A percentile compares a stretch with the other conserved stretches of the same genome.
Evolutionary conservation across 768 basidiomycete genomes (phyloP).

Genomic region (Suillus placidus): DNA sequence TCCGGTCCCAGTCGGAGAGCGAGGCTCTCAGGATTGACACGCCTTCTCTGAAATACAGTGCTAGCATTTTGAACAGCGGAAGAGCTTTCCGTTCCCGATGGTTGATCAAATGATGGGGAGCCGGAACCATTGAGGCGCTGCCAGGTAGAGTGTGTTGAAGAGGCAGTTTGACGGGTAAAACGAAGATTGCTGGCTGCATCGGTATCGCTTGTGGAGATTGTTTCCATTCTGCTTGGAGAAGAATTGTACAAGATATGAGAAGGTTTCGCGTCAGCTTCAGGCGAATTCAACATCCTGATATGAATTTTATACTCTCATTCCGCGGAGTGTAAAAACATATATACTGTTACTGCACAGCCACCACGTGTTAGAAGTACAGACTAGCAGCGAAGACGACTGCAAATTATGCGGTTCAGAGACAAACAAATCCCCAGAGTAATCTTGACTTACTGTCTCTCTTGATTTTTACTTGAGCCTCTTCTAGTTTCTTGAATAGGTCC

Average conservation of each 20-base stretch:
- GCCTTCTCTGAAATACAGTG: conserved; percentile 36
- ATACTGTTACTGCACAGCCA: neutral
- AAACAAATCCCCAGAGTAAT: conserved; percentile 3
- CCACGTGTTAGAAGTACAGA: conserved; percentile 67
- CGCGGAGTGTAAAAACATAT: conserved; percentile 10
- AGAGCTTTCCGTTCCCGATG: neutral
- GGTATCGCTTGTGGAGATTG: neutral
- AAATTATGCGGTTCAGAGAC: conserved; percentile 13
- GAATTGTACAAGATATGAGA: neutral
- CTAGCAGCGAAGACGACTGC: conserved; percentile 87
- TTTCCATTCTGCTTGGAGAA: conserved; percentile 1
- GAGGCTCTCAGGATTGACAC: conserved; percentile 70
- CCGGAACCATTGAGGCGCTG: conserved; percentile 1
- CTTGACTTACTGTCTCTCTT: conserved; percentile 88
- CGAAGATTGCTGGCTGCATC: neutral
- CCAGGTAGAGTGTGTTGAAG: conserved; percentile 7
- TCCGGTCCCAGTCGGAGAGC: conserved; percentile 68
- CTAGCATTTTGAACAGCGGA: neutral
- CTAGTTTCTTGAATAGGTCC: conserved; percentile 97
- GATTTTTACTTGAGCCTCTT: conserved; percentile 90
- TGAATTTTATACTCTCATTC: conserved; percentile 1
- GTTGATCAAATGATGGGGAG: neutral
- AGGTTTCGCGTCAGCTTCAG: neutral
- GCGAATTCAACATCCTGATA: neutral
- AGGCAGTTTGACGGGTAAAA: neutral